Evolutionary conservation across 2,329 filamentous ascomycete species (phyloP).

Genomic region (Aspergillus sergii): DNA sequence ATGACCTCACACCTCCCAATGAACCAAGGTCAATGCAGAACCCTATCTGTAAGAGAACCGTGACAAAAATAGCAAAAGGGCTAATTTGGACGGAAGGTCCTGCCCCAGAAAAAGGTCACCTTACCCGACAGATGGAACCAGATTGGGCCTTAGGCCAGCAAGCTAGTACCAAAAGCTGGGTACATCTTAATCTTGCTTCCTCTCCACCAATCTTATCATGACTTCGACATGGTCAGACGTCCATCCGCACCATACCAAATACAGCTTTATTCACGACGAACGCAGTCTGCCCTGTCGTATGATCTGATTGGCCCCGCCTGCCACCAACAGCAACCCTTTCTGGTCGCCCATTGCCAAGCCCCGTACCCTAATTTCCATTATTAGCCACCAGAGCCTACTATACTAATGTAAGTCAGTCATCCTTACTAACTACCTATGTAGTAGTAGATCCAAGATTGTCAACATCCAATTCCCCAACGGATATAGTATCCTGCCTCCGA

Average conservation of each 20-base stretch:
- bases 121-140: not conserved
- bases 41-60: not conserved
- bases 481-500: constrained; percentile 1
- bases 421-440: not conserved
- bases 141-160: not conserved
- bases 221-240: not conserved
- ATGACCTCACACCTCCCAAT: not conserved
- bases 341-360: not conserved
- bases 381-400: not conserved
- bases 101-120: not conserved
- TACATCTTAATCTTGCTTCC: not conserved
- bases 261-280: constrained; percentile 3
- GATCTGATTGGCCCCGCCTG: not conserved
- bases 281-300: not conserved
- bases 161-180: not conserved
- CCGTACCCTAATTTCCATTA: not conserved
- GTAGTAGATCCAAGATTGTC: no score
- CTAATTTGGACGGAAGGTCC: not conserved
- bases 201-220: constrained; percentile 1
- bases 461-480: not conserved
- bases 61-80: constrained; percentile 4
- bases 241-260: not conserved
- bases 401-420: not conserved
- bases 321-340: not conserved
- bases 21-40: not conserved